Base-by-base conservation (phyloP, 108 stramenopile genomes). In the Pseudonitzschia multistriata region DNA sequence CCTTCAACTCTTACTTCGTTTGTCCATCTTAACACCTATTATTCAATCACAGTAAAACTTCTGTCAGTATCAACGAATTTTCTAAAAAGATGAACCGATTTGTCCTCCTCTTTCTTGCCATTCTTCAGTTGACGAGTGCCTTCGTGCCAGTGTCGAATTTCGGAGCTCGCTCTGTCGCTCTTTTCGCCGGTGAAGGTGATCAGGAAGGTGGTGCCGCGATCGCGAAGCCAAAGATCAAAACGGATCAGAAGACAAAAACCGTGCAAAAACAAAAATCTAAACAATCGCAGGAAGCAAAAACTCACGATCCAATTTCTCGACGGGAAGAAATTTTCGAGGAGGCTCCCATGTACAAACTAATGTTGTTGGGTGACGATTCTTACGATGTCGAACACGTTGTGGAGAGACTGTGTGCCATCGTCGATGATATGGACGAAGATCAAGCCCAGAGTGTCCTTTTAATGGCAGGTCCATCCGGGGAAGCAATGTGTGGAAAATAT, bases 321-420 rank as follows among this genome's bases (percentile, higher is more conserved):
- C 63, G 77, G 24, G 83, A 90, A n/a, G 84, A 86, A 49, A 88
- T 89, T 17, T 89, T 89, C 49, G 85, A 94, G 79, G 94, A 97
- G 39, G 91, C 94, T 22, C 96, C 96, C 45, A 84, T 95, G 88
- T 97, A 72, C 84, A 85, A 88, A 47, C 80, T 97, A 0, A 89
- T 89, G 77, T 70, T 97, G 48, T 65, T 97, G 34, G 89, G 88
- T 5, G 96, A 97, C 66, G 91, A 95, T 62, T 85, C 79, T 24
- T 95, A 97, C 74, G 88, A 93, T 63, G 65, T 82, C 55, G 86
- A 71, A 30, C 96, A 97, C 79, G 94, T 96, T 3, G 78, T 92
- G n/a, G 77, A 77, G 49, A 85, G 91, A 45, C 62, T 95, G 74
- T 79, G 77, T 37, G 81, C 85, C 39, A 73, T 95, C 50, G 52